Base-by-base conservation (phyloP, 2,329 filamentous ascomycete species). In the Plectosphaerella cucumerina region DNA sequence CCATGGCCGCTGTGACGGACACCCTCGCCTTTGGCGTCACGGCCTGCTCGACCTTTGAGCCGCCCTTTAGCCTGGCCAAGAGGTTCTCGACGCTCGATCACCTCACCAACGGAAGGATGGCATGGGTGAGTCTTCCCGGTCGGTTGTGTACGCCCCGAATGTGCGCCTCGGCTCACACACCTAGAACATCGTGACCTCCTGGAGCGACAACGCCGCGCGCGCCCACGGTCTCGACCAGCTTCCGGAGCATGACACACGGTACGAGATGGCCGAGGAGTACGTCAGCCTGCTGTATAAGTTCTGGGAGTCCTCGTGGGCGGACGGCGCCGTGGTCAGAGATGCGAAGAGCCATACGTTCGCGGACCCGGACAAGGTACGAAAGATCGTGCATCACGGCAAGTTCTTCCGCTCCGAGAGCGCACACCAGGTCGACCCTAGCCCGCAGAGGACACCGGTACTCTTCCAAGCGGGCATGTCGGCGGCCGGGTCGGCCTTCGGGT, bases 1-100 rank as follows among this genome's bases (percentile, higher is more conserved):
- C 14, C 82, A 83, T 62, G 1, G 75, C 80, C 2, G 74, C 76
- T 10, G 83, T 81, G n/a, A 50, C 48, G 1, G 18, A 50, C 41
- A 50, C 17, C 18, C 41, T 50, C 17, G 48, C 48, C 15, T 50
- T 50, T 6, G 48, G 48, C 11, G 41, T 50, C 41, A 50, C 48
- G 6, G 48, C 48, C 1, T 50, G 48, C 31, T 45, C 48, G 11
- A 50, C 48, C 3, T 50, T 50, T 35, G 48, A 50, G 33, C 48
- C 48, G n/a, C 42, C 48, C 12, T 50, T 50, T 21, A 44, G 44
- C 34, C 41, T 50, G 3, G 48, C 48, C 8, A 50, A 45, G 26
- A 21, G 48, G 2, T 46, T 50, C 23, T 50, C 48, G 14, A 50
- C 48, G 15, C 23, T 50, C 26, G 48, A 50, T 21, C 48, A 50